Evolutionary conservation across 2,329 filamentous ascomycete genomes (phyloP), one percentile per base, ranked within the genome.

Genomic region (Zymoseptoria ardabiliae): DNA sequence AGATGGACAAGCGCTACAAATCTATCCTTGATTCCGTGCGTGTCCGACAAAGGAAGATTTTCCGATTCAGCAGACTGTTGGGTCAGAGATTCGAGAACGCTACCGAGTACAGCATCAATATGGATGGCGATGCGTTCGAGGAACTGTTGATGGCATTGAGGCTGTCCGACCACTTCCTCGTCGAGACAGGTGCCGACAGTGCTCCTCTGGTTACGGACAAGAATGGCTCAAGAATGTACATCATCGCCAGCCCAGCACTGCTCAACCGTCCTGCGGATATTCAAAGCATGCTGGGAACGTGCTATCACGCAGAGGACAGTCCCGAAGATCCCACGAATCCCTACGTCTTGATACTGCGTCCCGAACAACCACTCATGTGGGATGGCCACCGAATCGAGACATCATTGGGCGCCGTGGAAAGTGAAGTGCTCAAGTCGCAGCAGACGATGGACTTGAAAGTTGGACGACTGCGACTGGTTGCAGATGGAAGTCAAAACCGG

Each of bases 1-100:
- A 97, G 63, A 96, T 97, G 88, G 95, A 94, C 74, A 97, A 96
- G 77, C 85, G 94, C 52, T 99, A 97, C 79, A 97, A 97, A 76
- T 88, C 91, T 62, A 91, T 92, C 63, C 79, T 99, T 2, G 94
- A 99, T 73, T 97, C 94, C 0, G 95, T 97, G 21, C 91, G 94
- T 69, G 92, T 97, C 59, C 86, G 94, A 21, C 94, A 99, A 75
- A 85, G 94, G 74, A 97, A 97, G 83, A 81, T 99, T 63, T 96
- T 97, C 72, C 90, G 94, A 61, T 97, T 97, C 75, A 94, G 90
- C 19, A 85, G 91, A 65, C 90, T 96, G 72, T 76, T 99, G 57
- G 92, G 89, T 67, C 90, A 96, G 71, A 86, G 93, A 60, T 99
- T 99, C 70, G 94, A 99, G 73, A 97, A 99, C 70, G 90, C 90